Conservation (phyloP, 2,329 filamentous ascomycete genomes). For the Graphiopsis chlorocephala region DNA sequence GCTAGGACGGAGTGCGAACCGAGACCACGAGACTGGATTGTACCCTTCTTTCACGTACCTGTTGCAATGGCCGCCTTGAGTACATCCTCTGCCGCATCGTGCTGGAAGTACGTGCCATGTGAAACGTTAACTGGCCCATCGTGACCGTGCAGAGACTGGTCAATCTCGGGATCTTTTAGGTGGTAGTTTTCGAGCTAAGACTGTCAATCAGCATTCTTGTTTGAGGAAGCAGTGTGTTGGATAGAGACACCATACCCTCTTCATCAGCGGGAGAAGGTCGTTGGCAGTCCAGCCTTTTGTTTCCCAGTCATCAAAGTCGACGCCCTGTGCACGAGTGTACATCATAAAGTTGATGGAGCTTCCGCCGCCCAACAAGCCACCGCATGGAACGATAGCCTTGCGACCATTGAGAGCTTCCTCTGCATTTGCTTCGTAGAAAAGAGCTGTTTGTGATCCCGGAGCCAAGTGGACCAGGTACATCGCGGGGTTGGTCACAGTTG, state of each 20-base stretch:
- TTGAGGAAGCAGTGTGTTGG: neutral
- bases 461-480: conserved; percentile 47
- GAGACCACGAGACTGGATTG: too few species aligned
- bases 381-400: conserved; percentile 40
- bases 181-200: conserved; percentile 24
- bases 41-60: too few species aligned
- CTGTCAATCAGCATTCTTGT: neutral
- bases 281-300: conserved; percentile 21
- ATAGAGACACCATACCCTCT: conserved; percentile 6
- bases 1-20: too few species aligned
- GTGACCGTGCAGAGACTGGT: conserved; percentile 19
- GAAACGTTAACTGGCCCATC: conserved; percentile 20
- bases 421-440: conserved; percentile 50
- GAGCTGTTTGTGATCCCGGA: conserved; percentile 46
- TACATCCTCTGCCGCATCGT: conserved; percentile 40
- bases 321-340: conserved; percentile 22
- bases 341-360: conserved; percentile 39
- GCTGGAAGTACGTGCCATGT: conserved; percentile 14
- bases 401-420: conserved; percentile 44
- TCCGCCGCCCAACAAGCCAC: conserved; percentile 59
- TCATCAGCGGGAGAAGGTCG: conserved; percentile 22
- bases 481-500: conserved; percentile 50
- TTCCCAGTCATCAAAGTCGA: conserved; percentile 24
- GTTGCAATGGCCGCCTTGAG: conserved; percentile 47
- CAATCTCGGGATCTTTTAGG: conserved; percentile 12